Conservation (phyloP, 208 protist species). For the Tritrichomonas musculus region DNA sequence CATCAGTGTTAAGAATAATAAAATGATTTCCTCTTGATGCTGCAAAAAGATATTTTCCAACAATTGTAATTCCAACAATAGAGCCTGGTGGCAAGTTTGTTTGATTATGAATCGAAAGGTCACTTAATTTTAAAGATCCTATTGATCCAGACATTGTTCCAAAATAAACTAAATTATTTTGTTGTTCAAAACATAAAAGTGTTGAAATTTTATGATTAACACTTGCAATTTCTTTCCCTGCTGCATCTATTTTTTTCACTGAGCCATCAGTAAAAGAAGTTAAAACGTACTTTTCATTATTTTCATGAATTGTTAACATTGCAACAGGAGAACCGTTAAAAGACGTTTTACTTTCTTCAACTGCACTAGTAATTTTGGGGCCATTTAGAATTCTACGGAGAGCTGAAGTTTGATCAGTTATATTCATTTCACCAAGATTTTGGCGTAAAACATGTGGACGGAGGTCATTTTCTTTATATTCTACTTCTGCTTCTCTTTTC, state of each 20-base stretch:
- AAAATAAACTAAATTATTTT: background rate
- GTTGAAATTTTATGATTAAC: background rate
- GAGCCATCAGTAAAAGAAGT: background rate
- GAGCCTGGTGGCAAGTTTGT: background rate
- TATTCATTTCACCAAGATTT: slow-evolving; percentile 5
- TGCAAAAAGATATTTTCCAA: background rate
- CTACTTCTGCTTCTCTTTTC: background rate
- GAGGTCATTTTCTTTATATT: background rate
- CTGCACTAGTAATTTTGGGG: background rate
- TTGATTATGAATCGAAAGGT: background rate
- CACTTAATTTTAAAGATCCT: background rate
- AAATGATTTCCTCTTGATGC: background rate
- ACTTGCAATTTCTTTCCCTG: background rate
- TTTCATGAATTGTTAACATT: background rate
- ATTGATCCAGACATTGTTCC: background rate
- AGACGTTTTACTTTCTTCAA: background rate
- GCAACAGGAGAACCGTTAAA: slow-evolving; percentile 15
- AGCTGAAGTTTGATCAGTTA: background rate
- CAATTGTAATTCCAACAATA: background rate
- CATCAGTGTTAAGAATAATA: background rate
- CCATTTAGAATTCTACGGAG: background rate
- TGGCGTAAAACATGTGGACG: background rate
- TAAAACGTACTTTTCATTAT: background rate
- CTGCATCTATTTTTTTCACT: background rate
- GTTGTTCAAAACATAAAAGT: background rate